Evolutionary conservation across 2,329 filamentous ascomycete species (phyloP), one percentile per base, ranked within the genome.

Genomic region (Paraphoma chrysanthemicola): DNA sequence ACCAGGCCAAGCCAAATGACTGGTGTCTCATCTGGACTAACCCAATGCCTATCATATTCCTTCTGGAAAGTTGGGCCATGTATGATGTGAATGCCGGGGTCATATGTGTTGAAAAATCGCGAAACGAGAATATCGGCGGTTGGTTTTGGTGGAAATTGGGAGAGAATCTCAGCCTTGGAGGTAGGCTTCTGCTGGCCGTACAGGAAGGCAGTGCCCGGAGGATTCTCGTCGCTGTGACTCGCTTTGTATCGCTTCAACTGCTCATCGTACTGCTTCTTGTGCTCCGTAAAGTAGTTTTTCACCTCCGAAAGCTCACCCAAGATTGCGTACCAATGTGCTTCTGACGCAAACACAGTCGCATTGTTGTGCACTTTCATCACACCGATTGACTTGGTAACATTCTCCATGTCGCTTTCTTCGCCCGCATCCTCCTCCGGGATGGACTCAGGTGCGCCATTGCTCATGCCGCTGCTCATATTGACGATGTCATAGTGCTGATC

Each of bases 261-360:
- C 56, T 88, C 88, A 72, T 96, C 92, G 57, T 94, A 84, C 63
- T 97, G 93, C 71, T 95, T 93, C 75, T 95, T 96, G 78, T 97
- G 92, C 36, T 85, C 87, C 16, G 80, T 79, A 69, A 96, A 98
- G 78, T 95, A 97, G 66, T 90, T 93, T 73, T 94, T 96, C 28
- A 99, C 94, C 79, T 99, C 95, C 9, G 91, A 84, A 62, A 99
- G 95, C 85, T 80, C 81, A 49, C 80, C 79, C 28, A 83, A 60
- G 45, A 83, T 83, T 6, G 81, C 80, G 60, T 81, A 82, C 81
- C 81, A 83, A 68, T 83, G 81, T 50, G 80, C 80, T 57, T 83
- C 81, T 0, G 81, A 82, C 11, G 80, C 80, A 57, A 81, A 83
- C 3, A 83, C 67, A 4, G 79, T 75, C 47, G 77, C 77, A 52